Percentiles rank a stretch among this genome's conserved stretches.
These are phyloP conservation scores for Candida quercuum DNA, from an alignment of 805 yeast species.

Conservation along the genomic window DNA sequence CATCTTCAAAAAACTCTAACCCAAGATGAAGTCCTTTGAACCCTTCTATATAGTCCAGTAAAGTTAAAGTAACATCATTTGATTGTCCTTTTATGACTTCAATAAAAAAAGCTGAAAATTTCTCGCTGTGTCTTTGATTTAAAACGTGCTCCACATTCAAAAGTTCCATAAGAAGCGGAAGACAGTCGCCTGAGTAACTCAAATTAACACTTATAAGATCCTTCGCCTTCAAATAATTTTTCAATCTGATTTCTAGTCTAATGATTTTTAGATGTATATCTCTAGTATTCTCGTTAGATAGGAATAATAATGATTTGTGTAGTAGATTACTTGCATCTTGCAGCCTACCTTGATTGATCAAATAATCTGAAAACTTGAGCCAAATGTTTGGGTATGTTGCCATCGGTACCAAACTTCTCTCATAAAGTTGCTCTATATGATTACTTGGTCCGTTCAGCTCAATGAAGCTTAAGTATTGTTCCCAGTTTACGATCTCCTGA, in stretches of 20 bases:
- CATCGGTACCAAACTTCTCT: constrained; percentile 42
- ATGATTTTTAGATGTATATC: constrained; percentile 33
- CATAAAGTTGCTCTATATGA: constrained; percentile 31
- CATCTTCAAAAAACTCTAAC: constrained; percentile 19
- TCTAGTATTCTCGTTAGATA: constrained; percentile 18
- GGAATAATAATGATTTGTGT: constrained; percentile 27
- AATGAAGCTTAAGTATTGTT: constrained; percentile 47
- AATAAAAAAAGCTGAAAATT: constrained; percentile 19
- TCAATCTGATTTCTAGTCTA: constrained; percentile 37
- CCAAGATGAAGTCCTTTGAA: constrained; percentile 21
- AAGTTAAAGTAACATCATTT: constrained; percentile 20
- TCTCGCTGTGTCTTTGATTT: constrained; percentile 6
- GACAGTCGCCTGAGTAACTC: constrained; percentile 24
- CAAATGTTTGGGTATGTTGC: constrained; percentile 43
- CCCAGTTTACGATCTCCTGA: constrained; percentile 56
- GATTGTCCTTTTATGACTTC: constrained; percentile 28
- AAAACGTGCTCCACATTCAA: constrained; percentile 35
- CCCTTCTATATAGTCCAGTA: constrained; percentile 30
- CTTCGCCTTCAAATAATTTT: constrained; percentile 32
- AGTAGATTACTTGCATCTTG: constrained; percentile 35
- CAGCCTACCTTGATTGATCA: constrained; percentile 25
- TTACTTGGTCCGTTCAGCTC: constrained; percentile 29
- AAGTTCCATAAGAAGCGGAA: constrained; percentile 37
- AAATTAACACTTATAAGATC: constrained; percentile 13
- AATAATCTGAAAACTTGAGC: constrained; percentile 43